A percentile compares a stretch with the other conserved stretches of the same genome.
phyloP scores from a whole-genome alignment of 768 basidiomycete species.

The Russula earlei region DNA sequence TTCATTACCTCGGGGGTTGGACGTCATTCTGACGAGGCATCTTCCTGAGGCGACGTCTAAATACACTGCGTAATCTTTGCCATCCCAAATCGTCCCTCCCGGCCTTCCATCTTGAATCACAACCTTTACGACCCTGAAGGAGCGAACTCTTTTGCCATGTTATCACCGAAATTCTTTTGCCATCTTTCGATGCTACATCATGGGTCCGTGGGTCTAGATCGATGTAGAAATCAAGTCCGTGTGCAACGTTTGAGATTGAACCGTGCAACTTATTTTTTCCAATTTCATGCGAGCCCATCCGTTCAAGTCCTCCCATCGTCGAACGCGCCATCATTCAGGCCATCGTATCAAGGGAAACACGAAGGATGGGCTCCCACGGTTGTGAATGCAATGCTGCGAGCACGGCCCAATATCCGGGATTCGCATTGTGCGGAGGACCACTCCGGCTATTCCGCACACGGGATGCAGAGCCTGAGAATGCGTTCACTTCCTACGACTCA shows the following conservation, averaged over 20 bases:
- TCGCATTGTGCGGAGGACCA: too few species aligned
- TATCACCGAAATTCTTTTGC: background rate
- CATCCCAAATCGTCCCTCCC: background rate
- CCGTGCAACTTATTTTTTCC: too few species aligned
- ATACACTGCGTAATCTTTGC: background rate
- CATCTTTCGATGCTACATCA: background rate
- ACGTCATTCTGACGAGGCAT: constrained; percentile 1
- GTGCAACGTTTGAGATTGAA: background rate
- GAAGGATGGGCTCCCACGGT: too few species aligned
- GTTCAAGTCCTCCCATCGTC: background rate
- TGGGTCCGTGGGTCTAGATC: too few species aligned
- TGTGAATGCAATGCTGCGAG: too few species aligned
- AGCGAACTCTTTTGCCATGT: background rate
- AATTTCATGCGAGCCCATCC: background rate
- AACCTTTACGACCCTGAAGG: background rate
- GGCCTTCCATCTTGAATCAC: background rate
- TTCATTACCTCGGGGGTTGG: background rate
- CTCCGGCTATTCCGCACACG: too few species aligned
- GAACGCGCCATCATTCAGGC: background rate
- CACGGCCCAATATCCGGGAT: too few species aligned
- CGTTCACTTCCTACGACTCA: too few species aligned
- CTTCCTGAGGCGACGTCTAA: background rate
- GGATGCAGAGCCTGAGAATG: too few species aligned
- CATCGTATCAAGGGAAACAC: too few species aligned
- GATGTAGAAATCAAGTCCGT: background rate